These are phyloP conservation scores for Neurospora africana DNA, from an alignment of 495 filamentous ascomycete genomes.

Conservation along the genomic window DNA sequence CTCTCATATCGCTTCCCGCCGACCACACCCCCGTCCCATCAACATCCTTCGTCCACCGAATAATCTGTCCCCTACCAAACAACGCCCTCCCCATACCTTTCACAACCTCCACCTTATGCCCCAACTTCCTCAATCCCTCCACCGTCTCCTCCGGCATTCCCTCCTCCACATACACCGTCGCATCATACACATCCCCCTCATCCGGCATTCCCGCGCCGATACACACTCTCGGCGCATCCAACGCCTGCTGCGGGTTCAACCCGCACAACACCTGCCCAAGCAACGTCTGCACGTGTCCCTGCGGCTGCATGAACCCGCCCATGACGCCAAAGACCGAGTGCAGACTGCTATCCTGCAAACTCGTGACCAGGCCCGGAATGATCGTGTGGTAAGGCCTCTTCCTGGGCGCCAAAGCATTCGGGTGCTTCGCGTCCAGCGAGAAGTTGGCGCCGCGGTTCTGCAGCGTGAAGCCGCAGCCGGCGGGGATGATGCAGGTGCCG, in stretches of 20 bases:
- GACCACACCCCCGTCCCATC: slow-evolving; percentile 63
- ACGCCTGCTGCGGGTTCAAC: slow-evolving; percentile 75
- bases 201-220: slow-evolving; percentile 61
- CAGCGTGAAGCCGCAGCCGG: slow-evolving; percentile 77
- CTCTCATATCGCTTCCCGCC: slow-evolving; percentile 78
- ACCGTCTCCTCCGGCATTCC: slow-evolving; percentile 61
- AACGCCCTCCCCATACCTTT: slow-evolving; percentile 53
- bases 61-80: slow-evolving; percentile 90
- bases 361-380: slow-evolving; percentile 85
- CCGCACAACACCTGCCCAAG: slow-evolving; percentile 82
- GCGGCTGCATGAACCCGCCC: slow-evolving; percentile 98
- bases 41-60: slow-evolving; percentile 57
- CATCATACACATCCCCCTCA: slow-evolving; percentile 23
- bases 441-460: slow-evolving; percentile 94
- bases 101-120: slow-evolving; percentile 64
- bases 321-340: slow-evolving; percentile 89
- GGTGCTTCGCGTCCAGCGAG: slow-evolving; percentile 51
- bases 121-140: slow-evolving; percentile 53
- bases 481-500: slow-evolving; percentile 77
- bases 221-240: slow-evolving; percentile 84
- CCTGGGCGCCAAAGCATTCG: slow-evolving; percentile 67
- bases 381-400: slow-evolving; percentile 97
- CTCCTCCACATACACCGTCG: slow-evolving; percentile 67
- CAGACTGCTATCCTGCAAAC: slow-evolving; percentile 55
- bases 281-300: slow-evolving; percentile 92